Evolutionary conservation across 2,329 filamentous ascomycete species (phyloP), one percentile per base, ranked within the genome.

Genomic region (Amylocarpus encephaloides): DNA sequence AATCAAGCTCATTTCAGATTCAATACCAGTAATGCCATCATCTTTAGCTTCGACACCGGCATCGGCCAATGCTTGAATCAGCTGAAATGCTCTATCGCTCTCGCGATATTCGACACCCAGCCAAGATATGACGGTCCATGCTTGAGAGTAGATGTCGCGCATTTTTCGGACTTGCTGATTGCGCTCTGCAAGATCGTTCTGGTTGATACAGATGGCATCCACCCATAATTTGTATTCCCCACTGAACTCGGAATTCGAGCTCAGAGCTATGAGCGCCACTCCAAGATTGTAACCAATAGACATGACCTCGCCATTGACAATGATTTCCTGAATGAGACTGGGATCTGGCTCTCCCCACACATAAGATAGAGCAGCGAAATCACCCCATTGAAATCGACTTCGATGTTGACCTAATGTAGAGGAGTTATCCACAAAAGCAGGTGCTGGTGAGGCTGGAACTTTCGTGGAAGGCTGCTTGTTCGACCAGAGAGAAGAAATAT

Each of bases 141-240:
- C 43, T n/a, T 30, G n/a, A 1, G 32, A 33, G 15, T 58, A 54
- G 7, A 58, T 52, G 3, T 36, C 18, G 3, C 40, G 33, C 54
- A 58, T 58, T n/a, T 52, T 39, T 2, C 32, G 19, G 13, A 56
- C 51, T 18, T 58, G 54, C 11, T 43, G 18, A 6, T 38, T 26
- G 1, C 49, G 36, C 18, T 58, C 54, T 6, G 36, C 15, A 6
- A 41, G 16, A 15, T 54, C 48, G 1, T 45, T 26, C 36, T 54
- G 54, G 43, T 58, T 54, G 13, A 58, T 52, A 33, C 51, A 56
- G 5, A 58, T 40, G 0, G 51, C 51, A 39, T 58, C 54, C 29
- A 58, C 52, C 54, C 54, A 58, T 1, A 54, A 22, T 18, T 26
- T 46, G 6, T 18, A 46, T 26, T 33, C 19, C 2, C 33, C 18